These are phyloP conservation scores for Botryotinia convoluta DNA, from an alignment of 2,329 filamentous ascomycete species.

Conservation along the genomic window DNA sequence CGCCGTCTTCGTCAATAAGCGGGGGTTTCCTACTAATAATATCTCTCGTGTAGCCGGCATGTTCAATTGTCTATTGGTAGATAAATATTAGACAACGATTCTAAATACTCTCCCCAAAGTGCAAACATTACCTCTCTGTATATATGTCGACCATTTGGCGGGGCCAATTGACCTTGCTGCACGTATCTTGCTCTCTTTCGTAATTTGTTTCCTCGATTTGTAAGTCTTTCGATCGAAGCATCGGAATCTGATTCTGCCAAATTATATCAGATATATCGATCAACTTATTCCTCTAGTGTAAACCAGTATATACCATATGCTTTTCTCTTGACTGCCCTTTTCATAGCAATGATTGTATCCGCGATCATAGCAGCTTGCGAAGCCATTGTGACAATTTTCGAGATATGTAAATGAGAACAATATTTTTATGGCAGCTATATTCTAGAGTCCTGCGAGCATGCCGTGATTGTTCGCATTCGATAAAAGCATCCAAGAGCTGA, in stretches of 20 bases:
- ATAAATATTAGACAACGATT: not conserved
- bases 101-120: not conserved
- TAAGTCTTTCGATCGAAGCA: slow-evolving; percentile 64
- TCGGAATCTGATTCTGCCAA: slow-evolving; percentile 73
- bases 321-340: slow-evolving; percentile 63
- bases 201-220: slow-evolving; percentile 76
- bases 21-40: slow-evolving; percentile 74
- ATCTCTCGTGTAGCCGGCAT: slow-evolving; percentile 68
- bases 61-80: slow-evolving; percentile 61
- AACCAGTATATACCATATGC: slow-evolving; percentile 53
- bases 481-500: not conserved
- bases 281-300: slow-evolving; percentile 26
- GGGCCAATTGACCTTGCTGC: slow-evolving; percentile 66
- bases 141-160: slow-evolving; percentile 61
- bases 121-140: slow-evolving; percentile 63
- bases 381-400: slow-evolving; percentile 43
- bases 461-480: slow-evolving; percentile 13
- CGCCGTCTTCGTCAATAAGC: slow-evolving; percentile 74
- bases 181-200: slow-evolving; percentile 73
- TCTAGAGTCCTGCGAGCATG: slow-evolving; percentile 3
- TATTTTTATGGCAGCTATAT: not conserved
- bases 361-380: slow-evolving; percentile 61
- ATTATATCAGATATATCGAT: slow-evolving; percentile 22
- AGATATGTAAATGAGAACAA: not conserved
- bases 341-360: slow-evolving; percentile 67